These are phyloP conservation scores for Nicotiana noctiflora DNA, from an alignment of 257 asterid genomes.

Conservation along the genomic window DNA sequence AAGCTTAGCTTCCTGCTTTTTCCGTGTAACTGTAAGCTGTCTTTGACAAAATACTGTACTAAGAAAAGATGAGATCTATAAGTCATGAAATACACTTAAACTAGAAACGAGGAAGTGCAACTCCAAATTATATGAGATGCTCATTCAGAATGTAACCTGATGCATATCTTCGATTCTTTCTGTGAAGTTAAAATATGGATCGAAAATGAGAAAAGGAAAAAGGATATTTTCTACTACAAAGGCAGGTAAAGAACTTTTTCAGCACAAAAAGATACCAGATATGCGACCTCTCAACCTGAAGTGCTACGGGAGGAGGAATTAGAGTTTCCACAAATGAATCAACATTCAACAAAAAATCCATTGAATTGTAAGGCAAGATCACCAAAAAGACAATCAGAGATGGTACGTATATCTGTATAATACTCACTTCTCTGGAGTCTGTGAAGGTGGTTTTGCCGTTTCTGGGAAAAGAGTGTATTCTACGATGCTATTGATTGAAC, in stretches of 20 bases:
- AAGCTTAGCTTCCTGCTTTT: background rate
- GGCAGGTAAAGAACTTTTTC: background rate
- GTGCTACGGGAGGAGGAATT: background rate
- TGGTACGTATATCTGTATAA: conserved; percentile 7
- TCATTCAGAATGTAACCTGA: background rate
- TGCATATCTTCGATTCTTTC: background rate
- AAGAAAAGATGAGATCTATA: background rate
- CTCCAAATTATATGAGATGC: background rate
- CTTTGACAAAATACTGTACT: background rate
- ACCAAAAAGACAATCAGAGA: background rate
- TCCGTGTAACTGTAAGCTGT: background rate
- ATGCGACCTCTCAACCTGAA: background rate
- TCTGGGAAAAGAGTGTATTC: conserved; percentile 87
- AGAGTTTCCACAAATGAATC: background rate
- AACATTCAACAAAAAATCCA: background rate
- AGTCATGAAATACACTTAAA: background rate
- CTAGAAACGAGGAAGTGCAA: background rate
- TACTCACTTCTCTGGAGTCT: conserved; percentile 55
- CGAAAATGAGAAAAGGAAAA: background rate
- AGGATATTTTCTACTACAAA: background rate
- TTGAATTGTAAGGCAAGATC: background rate
- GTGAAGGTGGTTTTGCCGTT: conserved; percentile 43
- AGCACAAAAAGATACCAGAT: background rate
- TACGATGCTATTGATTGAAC: conserved; percentile 63
- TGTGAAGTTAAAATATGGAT: background rate